These are phyloP conservation scores for Penicillium antarcticum DNA, from an alignment of 495 filamentous ascomycete genomes.

Conservation along the genomic window DNA sequence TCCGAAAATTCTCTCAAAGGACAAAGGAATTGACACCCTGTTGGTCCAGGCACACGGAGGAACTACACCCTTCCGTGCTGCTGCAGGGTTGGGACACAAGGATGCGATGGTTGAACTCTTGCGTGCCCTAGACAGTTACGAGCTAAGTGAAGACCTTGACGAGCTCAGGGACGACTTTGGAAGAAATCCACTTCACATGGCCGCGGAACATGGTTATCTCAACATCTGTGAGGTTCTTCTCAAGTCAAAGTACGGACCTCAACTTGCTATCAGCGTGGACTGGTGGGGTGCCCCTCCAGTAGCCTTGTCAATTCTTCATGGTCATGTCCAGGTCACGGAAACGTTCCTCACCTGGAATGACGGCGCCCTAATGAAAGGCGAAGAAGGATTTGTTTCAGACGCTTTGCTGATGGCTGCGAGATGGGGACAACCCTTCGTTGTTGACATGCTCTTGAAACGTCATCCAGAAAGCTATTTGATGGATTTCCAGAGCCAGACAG, in stretches of 20 bases:
- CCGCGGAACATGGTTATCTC: neutral
- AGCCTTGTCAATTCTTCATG: neutral
- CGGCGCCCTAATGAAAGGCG: neutral
- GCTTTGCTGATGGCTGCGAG: neutral
- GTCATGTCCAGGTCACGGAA: neutral
- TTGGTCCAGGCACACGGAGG: neutral
- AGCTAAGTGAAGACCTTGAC: neutral
- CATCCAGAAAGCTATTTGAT: neutral
- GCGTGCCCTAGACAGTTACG: neutral
- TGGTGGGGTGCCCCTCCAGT: neutral
- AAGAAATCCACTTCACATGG: neutral
- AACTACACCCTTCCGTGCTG: slow-evolving; percentile 1
- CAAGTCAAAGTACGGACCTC: neutral
- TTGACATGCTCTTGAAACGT: neutral
- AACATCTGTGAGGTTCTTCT: neutral
- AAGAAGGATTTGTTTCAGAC: neutral
- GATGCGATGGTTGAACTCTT: neutral
- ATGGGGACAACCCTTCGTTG: neutral
- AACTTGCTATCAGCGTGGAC: neutral
- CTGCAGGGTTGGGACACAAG: slow-evolving; percentile 1
- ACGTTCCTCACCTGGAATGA: neutral
- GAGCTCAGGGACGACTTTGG: neutral
- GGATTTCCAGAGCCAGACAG: neutral
- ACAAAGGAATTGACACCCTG: neutral
- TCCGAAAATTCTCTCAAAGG: neutral